Conservation (phyloP, 1,284 basidiomycete genomes). For the Lentinula novae-zelandiae region DNA sequence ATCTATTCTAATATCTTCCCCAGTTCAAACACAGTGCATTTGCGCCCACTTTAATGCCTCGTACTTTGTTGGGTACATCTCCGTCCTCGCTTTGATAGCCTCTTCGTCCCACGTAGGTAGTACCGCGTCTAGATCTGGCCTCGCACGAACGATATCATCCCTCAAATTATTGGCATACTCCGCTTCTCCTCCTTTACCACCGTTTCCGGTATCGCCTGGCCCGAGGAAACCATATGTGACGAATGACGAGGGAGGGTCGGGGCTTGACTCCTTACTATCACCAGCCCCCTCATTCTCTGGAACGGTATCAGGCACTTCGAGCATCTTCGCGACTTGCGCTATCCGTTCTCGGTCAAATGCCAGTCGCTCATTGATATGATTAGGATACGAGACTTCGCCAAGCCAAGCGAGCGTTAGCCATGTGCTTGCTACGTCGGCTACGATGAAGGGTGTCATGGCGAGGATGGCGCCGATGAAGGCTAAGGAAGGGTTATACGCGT, state of each 20-base stretch:
- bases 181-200: slow-evolving; percentile 5
- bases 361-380: background rate
- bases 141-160: slow-evolving; percentile 9
- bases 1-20: no score
- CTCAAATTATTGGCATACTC: slow-evolving; percentile 11
- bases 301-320: background rate
- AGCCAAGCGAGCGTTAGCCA: slow-evolving; percentile 14
- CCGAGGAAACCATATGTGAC: slow-evolving; percentile 8
- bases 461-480: slow-evolving; percentile 34
- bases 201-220: background rate
- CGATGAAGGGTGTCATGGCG: slow-evolving; percentile 10
- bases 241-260: slow-evolving; percentile 1
- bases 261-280: background rate
- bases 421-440: slow-evolving; percentile 10
- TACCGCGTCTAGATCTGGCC: slow-evolving; percentile 6
- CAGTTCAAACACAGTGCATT: background rate
- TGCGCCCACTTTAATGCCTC: slow-evolving; percentile 11
- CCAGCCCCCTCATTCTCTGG: background rate
- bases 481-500: slow-evolving; percentile 38
- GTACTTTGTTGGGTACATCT: slow-evolving; percentile 13
- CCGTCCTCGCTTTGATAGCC: slow-evolving; percentile 2
- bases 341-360: slow-evolving; percentile 9
- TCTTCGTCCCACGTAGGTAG: slow-evolving; percentile 9
- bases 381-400: slow-evolving; percentile 7
- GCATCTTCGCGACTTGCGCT: slow-evolving; percentile 2